Evolutionary conservation across 768 basidiomycete genomes (phyloP).

Genomic region (Trametes villosa): DNA sequence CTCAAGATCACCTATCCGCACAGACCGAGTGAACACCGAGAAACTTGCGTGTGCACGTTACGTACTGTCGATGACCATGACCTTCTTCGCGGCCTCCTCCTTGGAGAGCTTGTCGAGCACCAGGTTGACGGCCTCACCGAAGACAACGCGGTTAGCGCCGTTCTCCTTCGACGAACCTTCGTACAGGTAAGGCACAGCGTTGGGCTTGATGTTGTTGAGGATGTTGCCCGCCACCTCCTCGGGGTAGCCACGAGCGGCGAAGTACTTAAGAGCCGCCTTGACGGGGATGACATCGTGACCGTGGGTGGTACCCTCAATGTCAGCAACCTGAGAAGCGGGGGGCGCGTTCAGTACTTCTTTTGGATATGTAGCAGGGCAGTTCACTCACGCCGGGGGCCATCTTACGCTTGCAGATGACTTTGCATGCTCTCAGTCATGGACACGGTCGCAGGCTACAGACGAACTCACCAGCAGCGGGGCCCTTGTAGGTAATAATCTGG

Average conservation of each 20-base stretch:
- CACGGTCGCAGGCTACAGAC: not conserved
- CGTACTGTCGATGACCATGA: slow-evolving; percentile 87
- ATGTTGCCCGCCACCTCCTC: slow-evolving; percentile 52
- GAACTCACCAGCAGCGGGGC: slow-evolving; percentile 73
- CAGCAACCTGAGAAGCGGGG: slow-evolving; percentile 57
- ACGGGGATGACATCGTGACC: slow-evolving; percentile 88
- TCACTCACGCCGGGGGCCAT: slow-evolving; percentile 45
- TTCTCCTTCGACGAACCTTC: slow-evolving; percentile 73
- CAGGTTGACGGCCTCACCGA: slow-evolving; percentile 81
- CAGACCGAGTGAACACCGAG: not conserved
- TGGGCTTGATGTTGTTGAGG: slow-evolving; percentile 67
- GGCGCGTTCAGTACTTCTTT: slow-evolving; percentile 55
- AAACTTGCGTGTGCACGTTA: slow-evolving; percentile 5
- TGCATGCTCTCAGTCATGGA: not conserved
- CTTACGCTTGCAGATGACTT: slow-evolving; percentile 68
- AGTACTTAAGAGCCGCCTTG: slow-evolving; percentile 77
- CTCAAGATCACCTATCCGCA: slow-evolving; percentile 70
- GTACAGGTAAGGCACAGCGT: slow-evolving; percentile 59
- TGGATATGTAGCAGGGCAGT: slow-evolving; percentile 10
- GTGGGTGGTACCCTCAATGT: slow-evolving; percentile 78
- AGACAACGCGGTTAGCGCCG: slow-evolving; percentile 81
- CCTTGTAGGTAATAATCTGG: slow-evolving; percentile 59
- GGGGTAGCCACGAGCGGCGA: slow-evolving; percentile 62
- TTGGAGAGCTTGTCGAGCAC: slow-evolving; percentile 77
- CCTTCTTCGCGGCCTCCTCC: slow-evolving; percentile 77